Evolutionary conservation across 228 moss, liverwort and hornwort species (phyloP).

Genomic region (Sphagnum fallax): DNA sequence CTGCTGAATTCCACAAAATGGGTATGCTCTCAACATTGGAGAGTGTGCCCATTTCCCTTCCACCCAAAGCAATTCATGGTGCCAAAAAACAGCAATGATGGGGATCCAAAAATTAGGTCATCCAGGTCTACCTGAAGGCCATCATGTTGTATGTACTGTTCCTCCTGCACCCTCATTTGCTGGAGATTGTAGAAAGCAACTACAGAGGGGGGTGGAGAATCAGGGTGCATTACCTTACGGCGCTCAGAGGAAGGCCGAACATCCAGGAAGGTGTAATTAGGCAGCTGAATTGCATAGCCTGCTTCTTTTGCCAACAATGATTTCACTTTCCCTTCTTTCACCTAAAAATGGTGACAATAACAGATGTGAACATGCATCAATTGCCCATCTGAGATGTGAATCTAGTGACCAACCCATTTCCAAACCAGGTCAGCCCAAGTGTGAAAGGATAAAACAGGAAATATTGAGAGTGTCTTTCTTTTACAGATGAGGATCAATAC

Average conservation of each 20-base stretch:
- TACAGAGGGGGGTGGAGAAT: no score
- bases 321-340: slow-evolving; percentile 97
- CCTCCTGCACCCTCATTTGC: no score
- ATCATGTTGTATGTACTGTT: no score
- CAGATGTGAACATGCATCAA: neutral
- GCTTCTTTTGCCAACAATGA: slow-evolving; percentile 85
- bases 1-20: neutral
- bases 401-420: neutral
- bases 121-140: no score
- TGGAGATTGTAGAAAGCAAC: no score
- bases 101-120: no score
- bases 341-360: slow-evolving; percentile 20
- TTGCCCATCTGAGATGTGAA: neutral
- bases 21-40: no score
- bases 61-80: no score
- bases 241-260: slow-evolving; percentile 86
- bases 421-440: neutral
- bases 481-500: no score
- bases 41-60: no score
- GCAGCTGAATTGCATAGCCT: slow-evolving; percentile 83
- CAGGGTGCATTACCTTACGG: slow-evolving; percentile 34
- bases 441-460: neutral
- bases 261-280: slow-evolving; percentile 73
- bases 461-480: no score
- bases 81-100: no score